Base-by-base conservation (phyloP, 805 yeast species). In the Suhomyces xylopsoci region DNA sequence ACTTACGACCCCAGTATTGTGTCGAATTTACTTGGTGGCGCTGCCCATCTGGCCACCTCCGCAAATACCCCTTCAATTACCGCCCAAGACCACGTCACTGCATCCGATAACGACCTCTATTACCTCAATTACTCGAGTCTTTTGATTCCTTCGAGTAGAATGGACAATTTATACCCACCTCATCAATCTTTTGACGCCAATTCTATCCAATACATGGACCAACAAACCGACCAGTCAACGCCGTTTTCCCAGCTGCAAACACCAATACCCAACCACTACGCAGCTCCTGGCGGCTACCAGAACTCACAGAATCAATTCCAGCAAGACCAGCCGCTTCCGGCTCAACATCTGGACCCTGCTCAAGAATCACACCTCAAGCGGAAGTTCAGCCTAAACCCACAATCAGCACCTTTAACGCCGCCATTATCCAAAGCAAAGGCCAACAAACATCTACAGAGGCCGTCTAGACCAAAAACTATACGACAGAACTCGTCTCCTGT, bases 401-500 rank as follows among this genome's bases (percentile, higher is more conserved):
- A 48, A 26, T 8, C 24, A 14, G 24, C 12, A 4, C 51, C 47
- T 1, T 42, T 48, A 30, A 41, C 51, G 5, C 51, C 47, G 14
- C 47, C 51, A 19, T 12, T 50, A 15, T 38, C 48, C 36, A 50
- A 53, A 44, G 25, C 55, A 34, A 50, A 55, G 45, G 34, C 49
- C 22, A 20, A 20, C 25, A 49, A 45, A 38, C 41, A 32, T 25
- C 42, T 46, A 14, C 50, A 40, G 30, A 51, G 38, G 15, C 40
- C 52, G 9, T 14, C 38, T 9, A 46, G 47, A 40, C 60, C 60
- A n/a, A 52, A 50, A 15, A 34, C 48, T 17, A 49, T 56, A 36
- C 60, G 61, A 38, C 61, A 58, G 48, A 53, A 51, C 55, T 58
- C 61, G 46, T 51, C 54, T 26, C 59, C 58, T 12, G 28, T 49